These are phyloP conservation scores for Trichoderma simmonsii DNA, from an alignment of 2,329 filamentous ascomycete species.

Conservation along the genomic window DNA sequence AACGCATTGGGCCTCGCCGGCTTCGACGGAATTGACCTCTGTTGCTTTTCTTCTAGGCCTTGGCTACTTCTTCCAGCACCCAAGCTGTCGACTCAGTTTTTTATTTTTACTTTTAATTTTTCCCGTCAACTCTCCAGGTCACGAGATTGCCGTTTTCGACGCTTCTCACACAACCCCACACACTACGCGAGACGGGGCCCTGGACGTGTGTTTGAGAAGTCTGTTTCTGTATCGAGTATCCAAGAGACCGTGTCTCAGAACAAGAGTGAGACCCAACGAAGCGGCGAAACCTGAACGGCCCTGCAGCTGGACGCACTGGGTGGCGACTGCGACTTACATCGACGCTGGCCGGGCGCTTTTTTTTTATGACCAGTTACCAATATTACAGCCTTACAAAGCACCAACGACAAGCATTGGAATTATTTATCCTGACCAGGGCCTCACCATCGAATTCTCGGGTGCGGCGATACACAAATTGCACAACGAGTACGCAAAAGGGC, in stretches of 20 bases:
- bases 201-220: conserved; percentile 10
- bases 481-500: not conserved
- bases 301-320: not conserved
- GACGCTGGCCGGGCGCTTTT: not conserved
- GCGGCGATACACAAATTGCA: not conserved
- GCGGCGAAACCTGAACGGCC: conserved; percentile 1
- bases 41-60: not conserved
- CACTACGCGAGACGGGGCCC: not conserved
- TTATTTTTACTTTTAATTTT: not conserved
- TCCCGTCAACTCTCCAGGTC: not conserved
- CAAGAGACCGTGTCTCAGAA: conserved; percentile 10
- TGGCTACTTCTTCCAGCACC: not conserved
- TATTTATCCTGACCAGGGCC: not conserved
- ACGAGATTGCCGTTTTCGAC: conserved; percentile 15
- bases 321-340: conserved; percentile 14
- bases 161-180: conserved; percentile 3
- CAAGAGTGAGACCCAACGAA: conserved; percentile 9
- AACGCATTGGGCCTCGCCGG: conserved; percentile 6
- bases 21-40: conserved; percentile 3
- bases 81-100: not conserved
- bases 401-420: not conserved
- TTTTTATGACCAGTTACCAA: not conserved
- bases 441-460: not conserved
- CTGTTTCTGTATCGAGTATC: not conserved
- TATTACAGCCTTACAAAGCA: conserved; percentile 7